Evolutionary conservation across 2,329 filamentous ascomycete species (phyloP), one percentile per base, ranked within the genome.

Genomic region (Diatrype stigma): DNA sequence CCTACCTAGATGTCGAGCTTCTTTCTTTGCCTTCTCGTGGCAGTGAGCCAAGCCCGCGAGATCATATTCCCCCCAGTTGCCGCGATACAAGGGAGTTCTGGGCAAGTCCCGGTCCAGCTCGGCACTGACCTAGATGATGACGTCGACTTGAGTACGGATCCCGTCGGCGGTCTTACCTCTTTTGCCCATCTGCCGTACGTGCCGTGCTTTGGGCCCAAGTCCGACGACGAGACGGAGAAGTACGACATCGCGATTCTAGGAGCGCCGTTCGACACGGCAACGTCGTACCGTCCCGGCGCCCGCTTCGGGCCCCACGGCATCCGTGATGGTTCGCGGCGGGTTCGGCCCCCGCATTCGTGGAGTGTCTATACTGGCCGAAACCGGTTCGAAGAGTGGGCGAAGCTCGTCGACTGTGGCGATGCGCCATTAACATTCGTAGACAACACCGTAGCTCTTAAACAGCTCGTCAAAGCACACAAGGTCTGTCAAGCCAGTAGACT

Each of bases 361-460:
- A 73, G 67, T 46, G 69, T 79, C 14, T 80, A 81, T 54, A 79
- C 75, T 3, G 77, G 78, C 66, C 50, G 51, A 55, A 61, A 49
- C 53, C 53, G 2, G 56, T 48, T 19, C 6, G 46, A 69, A 69
- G 62, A n/a, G n/a, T 90, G 86, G 85, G 85, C 86, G 0, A 82
- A 73, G 14, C 77, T 93, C 45, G 77, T 90, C 35, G 89, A 93
- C 70, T 92, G 89, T 62, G 89, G 89, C 30, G 89, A 93, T 60
- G 88, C 90, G 50, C 86, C 86, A 2, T 74, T 91, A 53, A 89
- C 86, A 0, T 87, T 86, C 11, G 85, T 92, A 56, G 88, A 93
- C 69, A 93, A 92, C 65, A 81, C 75, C 0, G 72, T 91, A 0
- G 89, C 89, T 0, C 72, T 92, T 50, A 78, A 79, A 14, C 88